phyloP scores from a whole-genome alignment of 1,284 basidiomycete genomes.

The Apiotrichum porosum region DNA sequence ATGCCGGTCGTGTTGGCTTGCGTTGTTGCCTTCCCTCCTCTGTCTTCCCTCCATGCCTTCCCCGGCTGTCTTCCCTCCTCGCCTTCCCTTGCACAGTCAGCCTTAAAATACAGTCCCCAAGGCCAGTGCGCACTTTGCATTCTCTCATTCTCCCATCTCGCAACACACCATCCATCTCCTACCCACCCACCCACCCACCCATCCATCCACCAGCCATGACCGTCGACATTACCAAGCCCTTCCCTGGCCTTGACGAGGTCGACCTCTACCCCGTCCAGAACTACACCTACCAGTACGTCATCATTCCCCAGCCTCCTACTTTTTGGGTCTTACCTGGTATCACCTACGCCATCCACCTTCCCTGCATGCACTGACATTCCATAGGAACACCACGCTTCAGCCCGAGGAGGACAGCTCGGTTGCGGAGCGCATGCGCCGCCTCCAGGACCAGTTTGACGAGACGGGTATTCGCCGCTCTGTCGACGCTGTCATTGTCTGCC shows the following conservation, averaged over 20 bases:
- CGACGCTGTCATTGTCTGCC: conserved; percentile 93
- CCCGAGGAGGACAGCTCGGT: conserved; percentile 96
- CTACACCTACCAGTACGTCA: conserved; percentile 15
- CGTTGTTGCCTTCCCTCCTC: not conserved
- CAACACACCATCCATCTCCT: not conserved
- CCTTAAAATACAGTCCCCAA: too few species aligned
- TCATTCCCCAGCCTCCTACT: not conserved
- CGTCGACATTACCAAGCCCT: not conserved
- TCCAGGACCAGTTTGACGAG: conserved; percentile 95
- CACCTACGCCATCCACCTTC: not conserved
- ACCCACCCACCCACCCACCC: not conserved
- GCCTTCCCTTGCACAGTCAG: too few species aligned
- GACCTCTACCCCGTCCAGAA: conserved; percentile 13
- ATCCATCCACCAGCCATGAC: not conserved
- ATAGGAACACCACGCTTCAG: conserved; percentile 55
- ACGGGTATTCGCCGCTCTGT: conserved; percentile 91
- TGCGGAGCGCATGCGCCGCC: conserved; percentile 74
- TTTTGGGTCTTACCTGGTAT: not conserved
- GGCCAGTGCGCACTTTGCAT: too few species aligned
- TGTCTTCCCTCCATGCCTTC: not conserved
- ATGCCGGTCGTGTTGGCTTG: not conserved
- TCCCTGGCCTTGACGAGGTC: not conserved
- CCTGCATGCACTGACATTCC: not conserved
- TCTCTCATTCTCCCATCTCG: not conserved
- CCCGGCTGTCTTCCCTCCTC: not conserved